Conservation (phyloP, 306 rosid genomes). For the Dryas alaskensis region DNA sequence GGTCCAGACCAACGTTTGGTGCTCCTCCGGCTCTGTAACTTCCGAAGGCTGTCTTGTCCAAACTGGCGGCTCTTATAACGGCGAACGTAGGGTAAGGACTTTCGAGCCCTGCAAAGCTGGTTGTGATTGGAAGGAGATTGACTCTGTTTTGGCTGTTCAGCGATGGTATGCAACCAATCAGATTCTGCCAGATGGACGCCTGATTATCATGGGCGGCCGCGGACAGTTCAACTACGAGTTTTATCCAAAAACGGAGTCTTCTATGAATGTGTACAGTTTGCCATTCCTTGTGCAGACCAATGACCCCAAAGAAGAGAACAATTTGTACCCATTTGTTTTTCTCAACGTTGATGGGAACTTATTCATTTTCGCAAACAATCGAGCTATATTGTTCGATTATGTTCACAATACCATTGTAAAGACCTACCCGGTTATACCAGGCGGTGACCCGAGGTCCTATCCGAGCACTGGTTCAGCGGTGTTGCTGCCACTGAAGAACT, state of each 20-base stretch:
- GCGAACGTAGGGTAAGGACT: constrained; percentile 33
- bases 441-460: constrained; percentile 56
- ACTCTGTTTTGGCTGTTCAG: constrained; percentile 2
- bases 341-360: constrained; percentile 56
- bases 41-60: constrained; percentile 50
- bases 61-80: constrained; percentile 71
- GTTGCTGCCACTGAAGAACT: constrained; percentile 45
- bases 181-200: constrained; percentile 48
- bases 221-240: constrained; percentile 52
- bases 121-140: constrained; percentile 46
- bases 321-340: constrained; percentile 61
- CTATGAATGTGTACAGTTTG: background rate
- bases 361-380: constrained; percentile 55
- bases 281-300: constrained; percentile 40
- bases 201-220: constrained; percentile 52
- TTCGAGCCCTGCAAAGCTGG: constrained; percentile 30
- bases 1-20: constrained; percentile 65
- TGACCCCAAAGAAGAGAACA: constrained; percentile 42
- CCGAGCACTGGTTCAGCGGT: constrained; percentile 74
- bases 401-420: constrained; percentile 27
- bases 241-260: constrained; percentile 21
- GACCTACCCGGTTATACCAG: constrained; percentile 48
- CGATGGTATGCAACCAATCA: constrained; percentile 67
- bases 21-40: constrained; percentile 57
- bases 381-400: constrained; percentile 50